Evolutionary conservation across 805 yeast species (phyloP).

Genomic region (Sugiyamaella smithiae): DNA sequence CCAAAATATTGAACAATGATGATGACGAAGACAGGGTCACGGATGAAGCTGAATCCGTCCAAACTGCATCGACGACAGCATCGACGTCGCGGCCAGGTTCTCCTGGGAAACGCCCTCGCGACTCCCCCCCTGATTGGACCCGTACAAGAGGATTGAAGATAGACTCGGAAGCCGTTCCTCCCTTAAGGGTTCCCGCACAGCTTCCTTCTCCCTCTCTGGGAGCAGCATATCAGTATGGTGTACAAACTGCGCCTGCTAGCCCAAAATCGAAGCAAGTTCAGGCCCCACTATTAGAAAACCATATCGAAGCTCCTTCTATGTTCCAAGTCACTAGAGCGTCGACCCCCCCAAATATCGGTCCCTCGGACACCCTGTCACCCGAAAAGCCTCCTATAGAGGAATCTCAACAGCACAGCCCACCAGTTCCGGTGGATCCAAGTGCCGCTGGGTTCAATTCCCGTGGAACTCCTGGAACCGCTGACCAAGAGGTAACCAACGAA

Average conservation of each 20-base stretch:
- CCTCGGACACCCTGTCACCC: too few relatives aligned
- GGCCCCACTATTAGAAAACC: background rate
- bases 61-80: background rate
- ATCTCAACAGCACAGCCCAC: too few relatives aligned
- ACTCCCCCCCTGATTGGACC: constrained; percentile 1
- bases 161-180: background rate
- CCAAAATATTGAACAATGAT: constrained; percentile 25
- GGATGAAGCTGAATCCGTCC: constrained; percentile 3
- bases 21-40: constrained; percentile 16
- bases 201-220: background rate
- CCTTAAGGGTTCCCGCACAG: background rate
- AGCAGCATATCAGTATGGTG: background rate
- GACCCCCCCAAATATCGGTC: too few relatives aligned
- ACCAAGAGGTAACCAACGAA: constrained; percentile 3
- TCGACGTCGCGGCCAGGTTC: constrained; percentile 5
- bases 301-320: background rate
- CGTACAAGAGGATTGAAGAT: background rate
- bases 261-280: background rate
- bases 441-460: too few relatives aligned
- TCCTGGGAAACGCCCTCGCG: constrained; percentile 10
- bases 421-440: too few relatives aligned
- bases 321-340: background rate
- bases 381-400: too few relatives aligned
- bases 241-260: background rate
- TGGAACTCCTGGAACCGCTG: constrained; percentile 3